Evolutionary conservation across 2,329 filamentous ascomycete genomes (phyloP).

Genomic region (Aspergillus fumigatus): DNA sequence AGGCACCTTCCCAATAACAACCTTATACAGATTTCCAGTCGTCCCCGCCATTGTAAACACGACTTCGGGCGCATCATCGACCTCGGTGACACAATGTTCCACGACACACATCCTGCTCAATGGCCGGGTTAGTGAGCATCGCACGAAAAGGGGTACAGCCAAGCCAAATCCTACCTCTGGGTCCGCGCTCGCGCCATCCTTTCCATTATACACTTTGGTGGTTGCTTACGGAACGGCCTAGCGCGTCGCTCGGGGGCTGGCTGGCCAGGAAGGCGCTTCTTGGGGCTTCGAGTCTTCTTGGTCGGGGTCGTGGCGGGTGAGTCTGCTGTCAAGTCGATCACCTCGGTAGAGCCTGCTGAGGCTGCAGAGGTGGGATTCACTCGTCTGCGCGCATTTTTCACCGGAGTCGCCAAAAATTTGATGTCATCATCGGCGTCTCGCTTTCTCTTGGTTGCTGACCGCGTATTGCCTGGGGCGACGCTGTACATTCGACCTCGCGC

Average conservation of each 20-base stretch:
- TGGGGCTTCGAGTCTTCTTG: slow-evolving; percentile 11
- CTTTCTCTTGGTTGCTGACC: slow-evolving; percentile 13
- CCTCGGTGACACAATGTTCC: slow-evolving; percentile 44
- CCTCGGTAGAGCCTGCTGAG: slow-evolving; percentile 1
- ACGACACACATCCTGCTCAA: slow-evolving; percentile 52
- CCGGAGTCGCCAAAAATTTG: neutral
- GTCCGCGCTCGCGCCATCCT: slow-evolving; percentile 47
- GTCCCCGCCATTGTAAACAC: slow-evolving; percentile 55
- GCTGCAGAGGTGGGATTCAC: slow-evolving; percentile 3
- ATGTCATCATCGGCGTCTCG: neutral
- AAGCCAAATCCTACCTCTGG: slow-evolving; percentile 35
- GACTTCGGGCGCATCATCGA: slow-evolving; percentile 45
- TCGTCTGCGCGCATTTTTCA: slow-evolving; percentile 7
- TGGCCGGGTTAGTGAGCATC: neutral
- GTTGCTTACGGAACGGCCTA: slow-evolving; percentile 36
- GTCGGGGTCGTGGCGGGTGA: neutral
- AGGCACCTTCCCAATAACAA: slow-evolving; percentile 50
- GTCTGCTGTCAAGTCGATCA: slow-evolving; percentile 16
- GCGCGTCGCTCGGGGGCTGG: slow-evolving; percentile 34
- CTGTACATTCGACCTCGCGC: neutral
- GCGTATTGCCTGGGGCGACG: neutral
- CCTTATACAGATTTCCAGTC: slow-evolving; percentile 60
- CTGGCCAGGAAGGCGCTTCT: slow-evolving; percentile 12
- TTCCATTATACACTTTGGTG: slow-evolving; percentile 45
- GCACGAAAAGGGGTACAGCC: neutral